Conservation (phyloP, 352 stramenopile genomes). For the Phytophthora cryptogea region DNA sequence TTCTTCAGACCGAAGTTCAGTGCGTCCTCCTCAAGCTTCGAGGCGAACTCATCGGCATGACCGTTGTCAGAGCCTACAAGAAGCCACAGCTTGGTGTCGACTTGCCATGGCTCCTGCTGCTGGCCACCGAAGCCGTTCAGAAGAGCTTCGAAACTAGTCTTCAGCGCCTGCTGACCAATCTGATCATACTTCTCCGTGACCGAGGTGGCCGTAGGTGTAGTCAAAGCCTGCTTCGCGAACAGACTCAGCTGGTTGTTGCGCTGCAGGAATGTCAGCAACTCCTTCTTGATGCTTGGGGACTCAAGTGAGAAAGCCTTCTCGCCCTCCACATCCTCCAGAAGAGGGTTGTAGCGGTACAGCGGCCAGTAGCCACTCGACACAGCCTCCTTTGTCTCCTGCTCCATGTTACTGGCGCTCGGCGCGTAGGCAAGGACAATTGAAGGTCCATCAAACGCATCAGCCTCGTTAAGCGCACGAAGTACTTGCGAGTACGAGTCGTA, state of each 20-base stretch:
- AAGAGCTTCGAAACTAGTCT: conserved; percentile 82
- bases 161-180: conserved; percentile 83
- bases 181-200: conserved; percentile 73
- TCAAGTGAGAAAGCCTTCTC: conserved; percentile 92
- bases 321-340: conserved; percentile 71
- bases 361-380: conserved; percentile 91
- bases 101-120: conserved; percentile 56
- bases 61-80: conserved; percentile 81
- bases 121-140: conserved; percentile 67
- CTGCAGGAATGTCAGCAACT: conserved; percentile 88
- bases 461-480: conserved; percentile 90
- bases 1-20: conserved; percentile 72
- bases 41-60: conserved; percentile 72
- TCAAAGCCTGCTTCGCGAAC: conserved; percentile 80
- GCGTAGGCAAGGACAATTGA: conserved; percentile 92
- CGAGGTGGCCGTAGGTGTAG: conserved; percentile 35
- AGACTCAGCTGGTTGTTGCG: conserved; percentile 91
- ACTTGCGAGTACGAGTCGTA: conserved; percentile 90
- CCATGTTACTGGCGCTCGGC: conserved; percentile 80
- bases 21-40: conserved; percentile 74
- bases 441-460: conserved; percentile 88
- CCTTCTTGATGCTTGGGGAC: conserved; percentile 91
- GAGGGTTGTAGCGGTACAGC: conserved; percentile 92
- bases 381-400: conserved; percentile 89
- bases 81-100: conserved; percentile 77